Evolutionary conservation across 2,329 filamentous ascomycete genomes (phyloP).

Genomic region (Aspergillus sp.): DNA sequence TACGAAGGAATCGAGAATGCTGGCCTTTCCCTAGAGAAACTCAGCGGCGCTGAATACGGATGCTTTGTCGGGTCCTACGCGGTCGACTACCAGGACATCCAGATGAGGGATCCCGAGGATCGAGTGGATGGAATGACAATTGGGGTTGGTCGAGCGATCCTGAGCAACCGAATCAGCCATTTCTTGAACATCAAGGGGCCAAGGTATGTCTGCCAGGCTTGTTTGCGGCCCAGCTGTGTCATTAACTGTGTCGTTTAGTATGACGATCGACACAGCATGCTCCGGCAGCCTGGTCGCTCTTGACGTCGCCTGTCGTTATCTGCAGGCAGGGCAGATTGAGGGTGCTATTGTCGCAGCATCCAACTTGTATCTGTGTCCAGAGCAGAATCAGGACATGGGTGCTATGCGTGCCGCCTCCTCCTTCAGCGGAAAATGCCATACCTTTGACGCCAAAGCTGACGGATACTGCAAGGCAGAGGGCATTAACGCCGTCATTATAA

Average conservation of each 20-base stretch:
- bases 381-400: neutral
- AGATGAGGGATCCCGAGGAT: constrained; percentile 15
- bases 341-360: constrained; percentile 34
- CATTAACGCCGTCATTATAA: constrained; percentile 29
- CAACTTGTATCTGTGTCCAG: constrained; percentile 25
- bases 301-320: constrained; percentile 12
- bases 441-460: constrained; percentile 26
- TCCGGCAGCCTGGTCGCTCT: constrained; percentile 33
- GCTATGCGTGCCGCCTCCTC: constrained; percentile 32
- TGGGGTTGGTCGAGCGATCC: constrained; percentile 27
- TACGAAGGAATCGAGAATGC: constrained; percentile 39
- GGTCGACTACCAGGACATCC: constrained; percentile 23
- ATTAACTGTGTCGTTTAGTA: neutral
- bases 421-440: constrained; percentile 24
- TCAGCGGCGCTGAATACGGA: constrained; percentile 24
- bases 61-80: constrained; percentile 20
- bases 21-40: constrained; percentile 13
- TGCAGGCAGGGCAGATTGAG: constrained; percentile 17
- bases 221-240: constrained; percentile 25
- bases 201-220: neutral
- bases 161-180: constrained; percentile 34
- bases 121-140: constrained; percentile 15
- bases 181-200: constrained; percentile 40
- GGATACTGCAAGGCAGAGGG: constrained; percentile 35
- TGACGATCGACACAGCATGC: constrained; percentile 45